These are phyloP conservation scores for Starmerella roubikii DNA, from an alignment of 805 yeast genomes.

Conservation along the genomic window DNA sequence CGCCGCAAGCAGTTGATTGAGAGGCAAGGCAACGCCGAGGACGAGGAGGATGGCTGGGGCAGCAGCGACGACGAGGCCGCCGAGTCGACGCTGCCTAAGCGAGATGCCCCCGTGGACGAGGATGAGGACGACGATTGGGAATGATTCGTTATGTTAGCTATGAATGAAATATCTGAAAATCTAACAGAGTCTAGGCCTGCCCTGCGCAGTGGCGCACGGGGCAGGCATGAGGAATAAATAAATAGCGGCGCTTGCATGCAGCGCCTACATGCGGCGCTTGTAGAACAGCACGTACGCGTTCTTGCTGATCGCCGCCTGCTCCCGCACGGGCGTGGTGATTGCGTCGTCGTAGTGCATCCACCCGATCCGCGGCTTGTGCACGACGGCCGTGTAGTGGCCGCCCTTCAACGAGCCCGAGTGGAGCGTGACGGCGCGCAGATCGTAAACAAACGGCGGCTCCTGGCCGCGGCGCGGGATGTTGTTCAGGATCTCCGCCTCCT, in stretches of 20 bases:
- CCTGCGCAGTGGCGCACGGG: too few species aligned
- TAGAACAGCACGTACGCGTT: constrained; percentile 80
- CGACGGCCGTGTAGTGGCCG: constrained; percentile 82
- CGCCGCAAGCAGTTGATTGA: constrained; percentile 51
- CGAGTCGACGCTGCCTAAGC: neutral
- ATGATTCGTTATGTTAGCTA: neutral
- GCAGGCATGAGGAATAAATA: too few species aligned
- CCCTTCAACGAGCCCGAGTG: constrained; percentile 72
- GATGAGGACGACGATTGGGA: constrained; percentile 15
- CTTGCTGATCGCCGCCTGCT: constrained; percentile 43
- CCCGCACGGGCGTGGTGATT: constrained; percentile 38
- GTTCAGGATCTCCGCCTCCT: constrained; percentile 35
- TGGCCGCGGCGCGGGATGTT: constrained; percentile 58
- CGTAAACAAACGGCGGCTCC: constrained; percentile 64
- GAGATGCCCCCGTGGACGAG: constrained; percentile 5
- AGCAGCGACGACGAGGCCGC: constrained; percentile 14
- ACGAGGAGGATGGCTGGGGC: constrained; percentile 36
- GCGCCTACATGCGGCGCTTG: constrained; percentile 31
- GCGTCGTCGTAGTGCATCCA: constrained; percentile 84
- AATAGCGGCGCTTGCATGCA: too few species aligned
- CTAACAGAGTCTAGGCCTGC: too few species aligned
- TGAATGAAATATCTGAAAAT: too few species aligned
- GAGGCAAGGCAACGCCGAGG: constrained; percentile 19
- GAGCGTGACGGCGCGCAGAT: constrained; percentile 66
- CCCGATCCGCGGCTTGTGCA: constrained; percentile 45